phyloP scores from a whole-genome alignment of 2,329 filamentous ascomycete species.

The Teratosphaeria gauchensis region DNA sequence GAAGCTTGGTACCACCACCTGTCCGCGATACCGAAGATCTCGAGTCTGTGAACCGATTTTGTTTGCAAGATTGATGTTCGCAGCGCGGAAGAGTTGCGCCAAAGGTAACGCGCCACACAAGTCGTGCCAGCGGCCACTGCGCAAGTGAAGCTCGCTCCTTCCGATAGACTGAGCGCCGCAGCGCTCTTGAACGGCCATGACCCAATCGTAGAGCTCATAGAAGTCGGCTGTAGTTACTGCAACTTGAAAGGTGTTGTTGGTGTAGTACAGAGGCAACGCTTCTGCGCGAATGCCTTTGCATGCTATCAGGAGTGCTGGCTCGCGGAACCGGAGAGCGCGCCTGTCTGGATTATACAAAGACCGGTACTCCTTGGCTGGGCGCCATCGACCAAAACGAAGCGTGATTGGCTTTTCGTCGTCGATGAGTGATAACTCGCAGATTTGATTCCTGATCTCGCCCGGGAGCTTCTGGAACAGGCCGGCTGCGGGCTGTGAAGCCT shows the following conservation, averaged over 20 bases:
- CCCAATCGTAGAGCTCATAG: background rate
- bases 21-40: no score
- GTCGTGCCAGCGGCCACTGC: no score
- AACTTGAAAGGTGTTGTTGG: background rate
- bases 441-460: background rate
- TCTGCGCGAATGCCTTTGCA: background rate
- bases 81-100: no score
- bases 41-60: no score
- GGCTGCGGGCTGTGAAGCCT: background rate
- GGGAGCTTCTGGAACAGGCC: background rate
- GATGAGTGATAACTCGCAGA: background rate
- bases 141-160: no score
- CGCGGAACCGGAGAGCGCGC: background rate
- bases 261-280: background rate
- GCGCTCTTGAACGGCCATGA: background rate
- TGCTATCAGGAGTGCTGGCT: background rate
- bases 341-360: background rate
- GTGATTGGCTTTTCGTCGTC: background rate
- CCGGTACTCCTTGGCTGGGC: background rate
- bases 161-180: no score
- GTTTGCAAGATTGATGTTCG: no score
- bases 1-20: no score
- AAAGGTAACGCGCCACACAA: no score
- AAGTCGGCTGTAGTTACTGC: background rate
- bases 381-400: background rate